Percentiles rank a stretch among this genome's conserved stretches.
phyloP scores from a whole-genome alignment of 805 yeast genomes.

The Ogataea thermomethanolica region DNA sequence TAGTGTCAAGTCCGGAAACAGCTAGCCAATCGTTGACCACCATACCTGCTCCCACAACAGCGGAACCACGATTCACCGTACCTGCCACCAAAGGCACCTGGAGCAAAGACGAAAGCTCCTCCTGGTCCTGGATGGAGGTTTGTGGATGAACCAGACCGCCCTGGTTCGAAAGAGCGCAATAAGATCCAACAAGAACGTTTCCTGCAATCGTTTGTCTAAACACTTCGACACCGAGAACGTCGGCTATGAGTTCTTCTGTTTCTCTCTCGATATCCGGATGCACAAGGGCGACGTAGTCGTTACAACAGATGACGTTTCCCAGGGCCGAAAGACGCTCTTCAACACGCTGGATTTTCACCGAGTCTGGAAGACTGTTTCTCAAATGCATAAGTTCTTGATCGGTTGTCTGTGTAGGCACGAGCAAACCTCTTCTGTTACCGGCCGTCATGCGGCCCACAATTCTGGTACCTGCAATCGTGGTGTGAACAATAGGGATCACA shows the following conservation, averaged over 20 bases:
- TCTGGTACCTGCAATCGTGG: conserved; percentile 97
- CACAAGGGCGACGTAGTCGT: conserved; percentile 97
- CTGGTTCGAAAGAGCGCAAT: conserved; percentile 91
- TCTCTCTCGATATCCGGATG: conserved; percentile 99
- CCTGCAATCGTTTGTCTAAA: conserved; percentile 99
- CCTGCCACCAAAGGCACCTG: conserved; percentile 99
- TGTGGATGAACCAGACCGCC: conserved; percentile 99
- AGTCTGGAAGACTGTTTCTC: conserved; percentile 93
- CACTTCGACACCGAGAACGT: conserved; percentile 96
- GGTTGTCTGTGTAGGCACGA: conserved; percentile 96
- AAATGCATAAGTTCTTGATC: conserved; percentile 98
- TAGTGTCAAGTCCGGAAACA: conserved; percentile 94
- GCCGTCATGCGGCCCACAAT: conserved; percentile 98
- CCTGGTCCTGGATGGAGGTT: conserved; percentile 96
- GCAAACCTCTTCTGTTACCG: conserved; percentile 94
- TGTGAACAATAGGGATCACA: conserved; percentile 92
- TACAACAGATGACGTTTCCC: conserved; percentile 97
- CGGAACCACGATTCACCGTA: conserved; percentile 94
- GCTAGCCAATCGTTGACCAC: conserved; percentile 98
- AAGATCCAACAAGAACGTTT: conserved; percentile 94
- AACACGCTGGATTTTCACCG: conserved; percentile 93
- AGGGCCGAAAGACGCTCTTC: conserved; percentile 96
- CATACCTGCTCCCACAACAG: conserved; percentile 98
- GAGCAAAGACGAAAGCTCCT: conserved; percentile 88
- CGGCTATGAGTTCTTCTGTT: conserved; percentile 97